phyloP scores from a whole-genome alignment of 768 basidiomycete species.

The Ramaria sp. region DNA sequence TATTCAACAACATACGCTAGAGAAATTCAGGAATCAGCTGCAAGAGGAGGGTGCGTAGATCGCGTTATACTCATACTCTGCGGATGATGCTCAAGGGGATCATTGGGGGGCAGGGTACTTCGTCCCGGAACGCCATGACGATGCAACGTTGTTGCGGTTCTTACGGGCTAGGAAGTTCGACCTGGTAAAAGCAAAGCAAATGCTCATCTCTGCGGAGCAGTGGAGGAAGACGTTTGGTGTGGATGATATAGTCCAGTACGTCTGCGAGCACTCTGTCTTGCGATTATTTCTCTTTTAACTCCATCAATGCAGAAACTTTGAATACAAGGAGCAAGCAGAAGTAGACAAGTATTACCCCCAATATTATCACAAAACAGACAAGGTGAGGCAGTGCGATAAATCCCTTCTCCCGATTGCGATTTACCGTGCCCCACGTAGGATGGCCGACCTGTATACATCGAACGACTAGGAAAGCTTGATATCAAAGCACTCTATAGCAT shows the following conservation, averaged over 20 bases:
- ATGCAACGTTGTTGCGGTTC: conserved; percentile 69
- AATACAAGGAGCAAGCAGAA: conserved; percentile 69
- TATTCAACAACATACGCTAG: conserved; percentile 51
- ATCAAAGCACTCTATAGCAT: conserved; percentile 68
- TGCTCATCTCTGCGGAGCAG: conserved; percentile 72
- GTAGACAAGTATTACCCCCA: conserved; percentile 94
- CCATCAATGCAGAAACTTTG: conserved; percentile 51
- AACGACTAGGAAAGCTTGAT: conserved; percentile 85
- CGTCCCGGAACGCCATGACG: conserved; percentile 56
- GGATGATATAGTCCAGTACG: conserved; percentile 60
- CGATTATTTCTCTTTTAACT: neutral
- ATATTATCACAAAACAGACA: conserved; percentile 94
- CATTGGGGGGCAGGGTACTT: conserved; percentile 22
- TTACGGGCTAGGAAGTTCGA: conserved; percentile 92
- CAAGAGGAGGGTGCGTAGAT: conserved; percentile 37
- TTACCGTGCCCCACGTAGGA: conserved; percentile 39
- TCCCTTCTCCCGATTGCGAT: neutral
- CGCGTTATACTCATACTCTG: neutral
- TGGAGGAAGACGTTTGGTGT: conserved; percentile 86
- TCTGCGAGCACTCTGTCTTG: conserved; percentile 9
- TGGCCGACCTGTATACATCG: conserved; percentile 91
- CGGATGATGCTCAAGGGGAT: neutral
- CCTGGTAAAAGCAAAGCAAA: conserved; percentile 65
- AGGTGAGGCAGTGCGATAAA: conserved; percentile 35
- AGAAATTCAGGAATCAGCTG: conserved; percentile 56